Conservation (phyloP, 345 rosid species). For the Camelina neglecta region DNA sequence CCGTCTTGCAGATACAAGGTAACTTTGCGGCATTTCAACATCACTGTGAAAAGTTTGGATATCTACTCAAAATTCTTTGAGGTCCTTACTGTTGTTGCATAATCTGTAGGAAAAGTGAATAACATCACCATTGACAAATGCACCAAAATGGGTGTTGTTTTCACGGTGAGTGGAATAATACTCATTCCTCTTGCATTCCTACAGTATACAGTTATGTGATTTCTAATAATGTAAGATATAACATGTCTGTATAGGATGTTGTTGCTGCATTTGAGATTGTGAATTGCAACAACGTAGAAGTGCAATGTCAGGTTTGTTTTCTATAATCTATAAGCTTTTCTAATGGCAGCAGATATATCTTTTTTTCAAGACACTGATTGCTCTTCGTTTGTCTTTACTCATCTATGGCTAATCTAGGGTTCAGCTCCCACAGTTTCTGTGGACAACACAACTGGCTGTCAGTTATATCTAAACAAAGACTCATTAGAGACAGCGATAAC, state of each 20-base stretch:
- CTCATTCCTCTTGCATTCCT: background rate
- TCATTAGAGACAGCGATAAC: conserved; percentile 77
- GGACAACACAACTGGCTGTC: conserved; percentile 92
- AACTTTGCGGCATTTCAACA: conserved; percentile 6
- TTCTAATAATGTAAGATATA: background rate
- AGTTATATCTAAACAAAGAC: conserved; percentile 80
- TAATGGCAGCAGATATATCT: background rate
- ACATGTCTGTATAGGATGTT: conserved; percentile 68
- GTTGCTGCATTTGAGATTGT: conserved; percentile 99
- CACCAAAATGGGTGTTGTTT: conserved; percentile 90
- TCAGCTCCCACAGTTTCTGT: conserved; percentile 94
- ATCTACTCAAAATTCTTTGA: conserved; percentile 23
- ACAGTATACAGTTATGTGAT: conserved; percentile 5
- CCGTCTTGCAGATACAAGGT: conserved; percentile 95
- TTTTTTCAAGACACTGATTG: background rate
- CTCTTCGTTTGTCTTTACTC: conserved; percentile 20
- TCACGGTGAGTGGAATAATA: conserved; percentile 61
- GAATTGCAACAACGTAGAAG: conserved; percentile 90
- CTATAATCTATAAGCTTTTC: conserved; percentile 15
- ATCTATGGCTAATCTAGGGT: conserved; percentile 58
- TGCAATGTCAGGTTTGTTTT: conserved; percentile 90
- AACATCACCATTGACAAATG: conserved; percentile 96
- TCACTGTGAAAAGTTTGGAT: conserved; percentile 19
- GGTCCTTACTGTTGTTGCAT: conserved; percentile 24
- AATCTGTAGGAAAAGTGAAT: conserved; percentile 89